These are phyloP conservation scores for Calocybe indica DNA, from an alignment of 768 basidiomycete genomes.

Conservation along the genomic window DNA sequence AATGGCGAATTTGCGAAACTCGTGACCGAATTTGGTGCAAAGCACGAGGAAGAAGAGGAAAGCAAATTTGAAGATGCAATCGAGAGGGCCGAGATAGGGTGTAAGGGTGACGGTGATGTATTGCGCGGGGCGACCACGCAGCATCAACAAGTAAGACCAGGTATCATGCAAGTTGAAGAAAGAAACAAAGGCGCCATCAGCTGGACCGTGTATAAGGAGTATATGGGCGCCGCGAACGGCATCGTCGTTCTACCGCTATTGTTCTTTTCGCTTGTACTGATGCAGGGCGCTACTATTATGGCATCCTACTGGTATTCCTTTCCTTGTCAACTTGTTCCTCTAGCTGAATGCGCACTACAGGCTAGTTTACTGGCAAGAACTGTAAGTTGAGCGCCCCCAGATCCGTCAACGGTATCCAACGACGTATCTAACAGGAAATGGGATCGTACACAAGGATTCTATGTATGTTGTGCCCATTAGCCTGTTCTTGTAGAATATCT, in stretches of 20 bases:
- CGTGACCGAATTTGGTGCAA: constrained; percentile 71
- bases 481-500: background rate
- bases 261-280: constrained; percentile 49
- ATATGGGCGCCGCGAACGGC: constrained; percentile 68
- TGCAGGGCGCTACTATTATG: constrained; percentile 69
- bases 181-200: constrained; percentile 71
- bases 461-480: constrained; percentile 36
- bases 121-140: constrained; percentile 26
- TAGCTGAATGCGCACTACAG: constrained; percentile 24
- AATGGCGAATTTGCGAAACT: constrained; percentile 70
- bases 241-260: constrained; percentile 61
- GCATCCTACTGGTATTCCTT: constrained; percentile 62
- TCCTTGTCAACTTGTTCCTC: background rate
- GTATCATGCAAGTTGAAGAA: constrained; percentile 82
- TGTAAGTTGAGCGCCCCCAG: no score
- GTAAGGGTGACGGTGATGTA: constrained; percentile 22
- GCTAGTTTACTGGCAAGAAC: constrained; percentile 86
- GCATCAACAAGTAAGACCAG: constrained; percentile 36
- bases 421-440: no score
- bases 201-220: constrained; percentile 48
- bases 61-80: constrained; percentile 41
- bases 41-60: constrained; percentile 47
- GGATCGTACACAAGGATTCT: constrained; percentile 59
- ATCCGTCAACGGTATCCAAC: no score
- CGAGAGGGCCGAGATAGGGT: constrained; percentile 25